phyloP scores from a whole-genome alignment of 2,329 filamentous ascomycete genomes.

The Colletotrichum tropicicola region DNA sequence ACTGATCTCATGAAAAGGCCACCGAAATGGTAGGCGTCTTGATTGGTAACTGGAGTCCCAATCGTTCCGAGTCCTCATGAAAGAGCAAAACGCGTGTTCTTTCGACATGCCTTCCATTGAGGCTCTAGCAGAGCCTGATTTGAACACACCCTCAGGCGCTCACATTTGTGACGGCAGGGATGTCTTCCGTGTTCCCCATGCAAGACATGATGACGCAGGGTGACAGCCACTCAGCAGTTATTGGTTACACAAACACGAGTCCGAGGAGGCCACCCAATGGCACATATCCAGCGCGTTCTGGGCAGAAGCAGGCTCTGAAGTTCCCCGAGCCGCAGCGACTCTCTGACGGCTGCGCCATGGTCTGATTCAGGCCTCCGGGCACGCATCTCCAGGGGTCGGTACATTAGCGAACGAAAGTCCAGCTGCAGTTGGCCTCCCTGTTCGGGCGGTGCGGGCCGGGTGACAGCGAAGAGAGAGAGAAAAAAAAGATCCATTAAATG shows the following conservation, averaged over 20 bases:
- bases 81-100: neutral
- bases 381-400: neutral
- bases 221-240: neutral
- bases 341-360: neutral
- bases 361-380: neutral
- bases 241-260: neutral
- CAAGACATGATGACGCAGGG: neutral
- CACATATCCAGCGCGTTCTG: neutral
- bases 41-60: too few species aligned
- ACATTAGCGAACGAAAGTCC: slow-evolving; percentile 4
- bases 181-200: neutral
- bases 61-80: too few species aligned
- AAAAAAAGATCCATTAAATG: too few species aligned
- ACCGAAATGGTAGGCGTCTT: too few species aligned
- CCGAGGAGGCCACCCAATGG: neutral
- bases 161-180: neutral
- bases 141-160: neutral
- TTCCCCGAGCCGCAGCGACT: neutral
- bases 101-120: neutral
- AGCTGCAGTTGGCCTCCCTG: neutral
- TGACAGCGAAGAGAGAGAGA: too few species aligned
- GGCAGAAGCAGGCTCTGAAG: neutral
- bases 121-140: neutral
- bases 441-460: neutral
- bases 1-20: too few species aligned